These are phyloP conservation scores for Henckelia pumila DNA, from an alignment of 257 asterid genomes.

Conservation along the genomic window DNA sequence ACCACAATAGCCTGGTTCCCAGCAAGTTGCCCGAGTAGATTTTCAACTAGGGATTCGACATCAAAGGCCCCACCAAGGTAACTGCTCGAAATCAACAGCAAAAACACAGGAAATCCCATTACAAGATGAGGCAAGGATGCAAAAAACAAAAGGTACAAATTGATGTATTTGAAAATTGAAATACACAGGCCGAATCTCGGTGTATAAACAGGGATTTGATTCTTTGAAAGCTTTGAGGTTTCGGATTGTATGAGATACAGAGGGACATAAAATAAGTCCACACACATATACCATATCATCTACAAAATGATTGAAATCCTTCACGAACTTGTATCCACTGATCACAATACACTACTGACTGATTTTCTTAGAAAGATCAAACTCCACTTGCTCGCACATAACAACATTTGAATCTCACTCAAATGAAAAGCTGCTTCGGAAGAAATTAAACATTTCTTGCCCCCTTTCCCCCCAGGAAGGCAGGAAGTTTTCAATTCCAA, in stretches of 20 bases:
- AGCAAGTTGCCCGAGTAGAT: conserved; percentile 88
- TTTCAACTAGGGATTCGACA: conserved; percentile 86
- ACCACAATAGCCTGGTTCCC: conserved; percentile 76
- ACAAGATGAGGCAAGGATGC: conserved; percentile 6
- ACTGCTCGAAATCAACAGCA: conserved; percentile 34
- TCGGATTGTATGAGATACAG: neutral
- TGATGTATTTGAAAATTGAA: neutral
- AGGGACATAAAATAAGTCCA: neutral
- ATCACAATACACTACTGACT: neutral
- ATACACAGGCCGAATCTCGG: neutral
- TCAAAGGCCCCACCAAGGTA: conserved; percentile 96
- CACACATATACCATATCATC: neutral
- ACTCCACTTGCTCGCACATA: neutral
- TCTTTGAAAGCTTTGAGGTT: neutral
- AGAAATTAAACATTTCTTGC: neutral
- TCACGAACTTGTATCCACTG: neutral
- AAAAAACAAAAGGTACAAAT: conserved; percentile 6
- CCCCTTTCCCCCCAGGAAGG: too few species aligned
- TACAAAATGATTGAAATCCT: neutral
- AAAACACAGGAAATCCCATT: neutral
- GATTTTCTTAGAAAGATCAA: neutral
- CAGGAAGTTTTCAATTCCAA: conserved; percentile 2
- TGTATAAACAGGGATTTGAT: neutral
- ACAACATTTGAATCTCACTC: neutral
- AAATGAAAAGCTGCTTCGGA: conserved; percentile 3